phyloP scores from a whole-genome alignment of 768 basidiomycete species.

The Lepiota brunneoincarnata region DNA sequence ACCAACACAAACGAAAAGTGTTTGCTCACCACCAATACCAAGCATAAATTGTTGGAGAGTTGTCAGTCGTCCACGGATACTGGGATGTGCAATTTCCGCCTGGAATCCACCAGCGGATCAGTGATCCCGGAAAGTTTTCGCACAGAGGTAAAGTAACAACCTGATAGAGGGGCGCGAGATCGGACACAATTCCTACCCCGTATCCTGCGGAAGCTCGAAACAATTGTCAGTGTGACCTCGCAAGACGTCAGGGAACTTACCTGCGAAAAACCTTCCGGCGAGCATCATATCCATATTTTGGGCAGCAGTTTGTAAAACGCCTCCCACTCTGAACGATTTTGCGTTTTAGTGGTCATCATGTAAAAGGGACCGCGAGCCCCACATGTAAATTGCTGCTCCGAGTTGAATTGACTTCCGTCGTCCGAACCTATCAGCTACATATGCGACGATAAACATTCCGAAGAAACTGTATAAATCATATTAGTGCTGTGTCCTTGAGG shows the following conservation, averaged over 20 bases:
- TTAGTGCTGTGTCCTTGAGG: background rate
- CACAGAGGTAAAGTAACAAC: conserved; percentile 12
- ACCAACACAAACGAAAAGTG: background rate
- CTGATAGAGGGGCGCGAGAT: conserved; percentile 53
- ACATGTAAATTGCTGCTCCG: conserved; percentile 39
- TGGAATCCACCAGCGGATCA: conserved; percentile 2
- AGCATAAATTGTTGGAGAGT: conserved; percentile 56
- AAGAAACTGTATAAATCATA: conserved; percentile 28
- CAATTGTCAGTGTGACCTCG: background rate
- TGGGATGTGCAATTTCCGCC: conserved; percentile 57
- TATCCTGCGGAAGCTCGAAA: conserved; percentile 22
- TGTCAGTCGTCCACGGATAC: conserved; percentile 51
- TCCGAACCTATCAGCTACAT: conserved; percentile 34
- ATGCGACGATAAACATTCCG: conserved; percentile 42
- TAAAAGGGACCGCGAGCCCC: conserved; percentile 4
- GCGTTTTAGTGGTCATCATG: background rate
- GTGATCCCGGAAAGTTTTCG: no score
- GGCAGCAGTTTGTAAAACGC: conserved; percentile 44
- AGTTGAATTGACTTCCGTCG: conserved; percentile 38
- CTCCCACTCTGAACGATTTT: conserved; percentile 32
- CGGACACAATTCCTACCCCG: conserved; percentile 46
- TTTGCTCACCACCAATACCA: conserved; percentile 38
- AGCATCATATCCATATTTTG: conserved; percentile 46
- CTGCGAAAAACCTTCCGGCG: conserved; percentile 49
- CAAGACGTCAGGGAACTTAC: conserved; percentile 16